Evolutionary conservation across 108 stramenopile species (phyloP).

Genomic region (Cyclotella choctawhatcheeana): DNA sequence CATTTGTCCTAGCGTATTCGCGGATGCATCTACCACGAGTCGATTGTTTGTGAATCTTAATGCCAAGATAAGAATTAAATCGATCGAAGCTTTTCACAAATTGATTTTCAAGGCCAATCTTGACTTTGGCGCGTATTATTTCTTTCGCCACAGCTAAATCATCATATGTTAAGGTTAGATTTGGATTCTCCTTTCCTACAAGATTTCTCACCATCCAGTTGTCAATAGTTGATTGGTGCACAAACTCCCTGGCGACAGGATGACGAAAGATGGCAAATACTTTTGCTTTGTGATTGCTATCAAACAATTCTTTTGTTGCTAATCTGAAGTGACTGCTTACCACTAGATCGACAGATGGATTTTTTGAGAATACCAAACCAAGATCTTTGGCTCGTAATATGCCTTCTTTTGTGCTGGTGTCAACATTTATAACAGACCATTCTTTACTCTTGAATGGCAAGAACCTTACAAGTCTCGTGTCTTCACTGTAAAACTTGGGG

Average conservation of each 20-base stretch:
- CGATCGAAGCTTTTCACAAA: conserved; percentile 26
- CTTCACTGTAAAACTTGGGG: conserved; percentile 20
- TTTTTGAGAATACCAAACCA: conserved; percentile 28
- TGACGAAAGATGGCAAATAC: conserved; percentile 44
- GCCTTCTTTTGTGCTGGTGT: conserved; percentile 49
- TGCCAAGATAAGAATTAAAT: conserved; percentile 20
- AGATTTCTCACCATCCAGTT: conserved; percentile 37
- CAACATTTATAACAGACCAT: conserved; percentile 48
- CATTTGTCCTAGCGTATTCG: background rate
- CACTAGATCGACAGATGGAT: conserved; percentile 23
- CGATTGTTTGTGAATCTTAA: background rate
- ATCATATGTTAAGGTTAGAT: conserved; percentile 4
- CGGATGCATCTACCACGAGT: conserved; percentile 8
- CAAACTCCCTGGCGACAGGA: conserved; percentile 23
- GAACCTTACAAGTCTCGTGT: conserved; percentile 28
- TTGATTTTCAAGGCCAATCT: conserved; percentile 20
- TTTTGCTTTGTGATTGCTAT: conserved; percentile 31
- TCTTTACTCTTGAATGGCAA: conserved; percentile 12
- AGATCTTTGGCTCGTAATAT: conserved; percentile 38
- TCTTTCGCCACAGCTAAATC: conserved; percentile 44
- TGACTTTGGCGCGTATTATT: conserved; percentile 25
- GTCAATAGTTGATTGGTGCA: background rate
- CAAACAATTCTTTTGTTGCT: conserved; percentile 23
- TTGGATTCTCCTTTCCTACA: conserved; percentile 18
- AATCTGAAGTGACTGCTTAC: conserved; percentile 24